Evolutionary conservation across 768 basidiomycete genomes (phyloP), one percentile per base, ranked within the genome.

Genomic region (Scleroderma bovista): DNA sequence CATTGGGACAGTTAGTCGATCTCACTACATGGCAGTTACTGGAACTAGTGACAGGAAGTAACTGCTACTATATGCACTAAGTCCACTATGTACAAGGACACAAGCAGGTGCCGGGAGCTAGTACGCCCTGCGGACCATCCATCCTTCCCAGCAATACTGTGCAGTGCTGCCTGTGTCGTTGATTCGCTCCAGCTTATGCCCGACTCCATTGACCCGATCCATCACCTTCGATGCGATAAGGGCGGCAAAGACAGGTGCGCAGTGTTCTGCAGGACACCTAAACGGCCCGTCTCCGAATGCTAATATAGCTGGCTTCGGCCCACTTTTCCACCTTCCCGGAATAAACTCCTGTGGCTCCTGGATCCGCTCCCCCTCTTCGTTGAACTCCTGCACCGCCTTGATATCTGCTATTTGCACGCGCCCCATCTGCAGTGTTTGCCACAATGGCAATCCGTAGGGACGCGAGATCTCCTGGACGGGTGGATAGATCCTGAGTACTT

Each of bases 211-310:
- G 13, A 74, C 38, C 12, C 60, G 61, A 22, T 72, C 67, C 3
- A 80, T 49, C 5, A 80, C 52, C 11, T 67, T 70, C 0, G 72
- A 75, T 4, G 70, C 69, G 26, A 84, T 66, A 2, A 80, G 53
- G 0, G 69, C 81, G 2, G 73, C 76, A 1, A 78, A 76, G 43
- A 75, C 70, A 1, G 79, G 74, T 6, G 78, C 81, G 72, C 81
- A 80, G 4, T 60, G 63, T 16, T 59, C 58, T 1, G 76, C 81
- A 7, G 75, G 67, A 50, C 79, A 81, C 20, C 19, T 40, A 12
- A 78, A 60, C 8, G 59, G 19, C 64, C 2, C 78, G 44, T 60
- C 55, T 10, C 80, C 79, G 57, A 82, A 81, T 1, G 75, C 68
- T 2, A 69, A 40, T 10, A 75, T 57, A n/a, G 50, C 38, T 43